phyloP scores from a whole-genome alignment of 192 early-diverging fungal species.

The Coemansia sp. region DNA sequence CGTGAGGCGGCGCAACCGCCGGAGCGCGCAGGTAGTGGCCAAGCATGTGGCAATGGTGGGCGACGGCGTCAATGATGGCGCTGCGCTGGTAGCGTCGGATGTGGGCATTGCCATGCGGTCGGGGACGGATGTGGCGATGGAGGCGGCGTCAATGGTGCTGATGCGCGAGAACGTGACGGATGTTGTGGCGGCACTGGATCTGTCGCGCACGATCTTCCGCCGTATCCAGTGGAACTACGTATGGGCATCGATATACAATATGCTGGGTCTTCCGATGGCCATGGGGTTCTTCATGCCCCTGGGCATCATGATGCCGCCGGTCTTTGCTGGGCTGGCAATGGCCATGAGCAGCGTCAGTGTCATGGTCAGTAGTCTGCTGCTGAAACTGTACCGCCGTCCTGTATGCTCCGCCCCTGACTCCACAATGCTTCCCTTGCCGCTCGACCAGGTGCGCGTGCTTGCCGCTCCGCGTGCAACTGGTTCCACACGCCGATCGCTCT shows the following conservation, averaged over 20 bases:
- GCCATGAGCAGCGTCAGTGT: slow-evolving; percentile 89
- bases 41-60: slow-evolving; percentile 85
- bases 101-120: slow-evolving; percentile 87
- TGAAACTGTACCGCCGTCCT: slow-evolving; percentile 68
- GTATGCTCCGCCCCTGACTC: slow-evolving; percentile 35
- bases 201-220: slow-evolving; percentile 79
- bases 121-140: slow-evolving; percentile 95
- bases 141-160: slow-evolving; percentile 89
- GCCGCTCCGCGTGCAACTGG: slow-evolving; percentile 19
- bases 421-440: slow-evolving; percentile 19
- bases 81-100: slow-evolving; percentile 80
- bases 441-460: slow-evolving; percentile 27
- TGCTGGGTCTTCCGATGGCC: slow-evolving; percentile 87
- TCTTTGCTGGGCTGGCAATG: slow-evolving; percentile 95
- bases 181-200: slow-evolving; percentile 83
- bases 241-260: slow-evolving; percentile 90
- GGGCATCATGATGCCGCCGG: slow-evolving; percentile 82
- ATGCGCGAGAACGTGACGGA: slow-evolving; percentile 86
- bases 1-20: background rate
- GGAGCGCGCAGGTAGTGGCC: background rate
- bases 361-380: slow-evolving; percentile 81
- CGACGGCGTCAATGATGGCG: slow-evolving; percentile 96
- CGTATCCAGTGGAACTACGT: slow-evolving; percentile 85
- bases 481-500: background rate
- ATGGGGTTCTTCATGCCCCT: slow-evolving; percentile 90